phyloP scores from a whole-genome alignment of 2,329 filamentous ascomycete genomes.

The Fusarium devonianum region DNA sequence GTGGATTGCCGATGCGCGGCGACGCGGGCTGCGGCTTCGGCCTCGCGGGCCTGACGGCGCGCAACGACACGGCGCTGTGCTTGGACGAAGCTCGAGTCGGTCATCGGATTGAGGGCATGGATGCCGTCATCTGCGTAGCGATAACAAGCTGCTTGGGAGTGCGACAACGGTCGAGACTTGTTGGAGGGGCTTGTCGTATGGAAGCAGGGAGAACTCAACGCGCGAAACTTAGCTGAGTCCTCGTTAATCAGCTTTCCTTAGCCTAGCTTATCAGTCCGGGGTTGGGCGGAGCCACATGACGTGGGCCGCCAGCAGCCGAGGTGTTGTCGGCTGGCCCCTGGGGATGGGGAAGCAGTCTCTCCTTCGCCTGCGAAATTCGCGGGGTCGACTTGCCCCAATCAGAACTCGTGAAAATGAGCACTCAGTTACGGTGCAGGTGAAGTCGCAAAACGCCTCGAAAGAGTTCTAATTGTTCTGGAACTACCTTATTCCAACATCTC shows the following conservation, averaged over 20 bases:
- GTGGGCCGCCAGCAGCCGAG: slow-evolving; percentile 35
- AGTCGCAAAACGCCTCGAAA: slow-evolving; percentile 1
- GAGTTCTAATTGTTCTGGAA: slow-evolving; percentile 14
- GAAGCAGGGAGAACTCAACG: slow-evolving; percentile 23
- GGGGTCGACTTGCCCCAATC: slow-evolving; percentile 6
- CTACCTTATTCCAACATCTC: not conserved
- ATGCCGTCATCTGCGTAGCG: slow-evolving; percentile 9
- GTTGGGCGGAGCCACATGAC: slow-evolving; percentile 37
- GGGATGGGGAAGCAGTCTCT: not conserved
- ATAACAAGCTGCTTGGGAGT: not conserved
- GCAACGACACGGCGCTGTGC: slow-evolving; percentile 87
- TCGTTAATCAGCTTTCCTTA: too few species aligned
- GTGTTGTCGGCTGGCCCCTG: slow-evolving; percentile 22
- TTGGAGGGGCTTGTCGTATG: slow-evolving; percentile 9
- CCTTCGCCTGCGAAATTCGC: slow-evolving; percentile 4
- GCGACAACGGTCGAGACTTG: slow-evolving; percentile 10
- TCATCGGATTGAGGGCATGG: slow-evolving; percentile 53
- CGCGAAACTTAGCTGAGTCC: slow-evolving; percentile 10
- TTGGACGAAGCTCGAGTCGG: slow-evolving; percentile 76
- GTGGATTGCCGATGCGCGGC: slow-evolving; percentile 59
- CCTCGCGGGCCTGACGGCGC: slow-evolving; percentile 79
- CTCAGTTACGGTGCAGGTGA: not conserved
- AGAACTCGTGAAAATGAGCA: slow-evolving; percentile 2
- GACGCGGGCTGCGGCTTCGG: slow-evolving; percentile 65
- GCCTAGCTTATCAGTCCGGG: slow-evolving; percentile 18